phyloP scores from a whole-genome alignment of 768 basidiomycete species.

The Xanthoconium purpureum region DNA sequence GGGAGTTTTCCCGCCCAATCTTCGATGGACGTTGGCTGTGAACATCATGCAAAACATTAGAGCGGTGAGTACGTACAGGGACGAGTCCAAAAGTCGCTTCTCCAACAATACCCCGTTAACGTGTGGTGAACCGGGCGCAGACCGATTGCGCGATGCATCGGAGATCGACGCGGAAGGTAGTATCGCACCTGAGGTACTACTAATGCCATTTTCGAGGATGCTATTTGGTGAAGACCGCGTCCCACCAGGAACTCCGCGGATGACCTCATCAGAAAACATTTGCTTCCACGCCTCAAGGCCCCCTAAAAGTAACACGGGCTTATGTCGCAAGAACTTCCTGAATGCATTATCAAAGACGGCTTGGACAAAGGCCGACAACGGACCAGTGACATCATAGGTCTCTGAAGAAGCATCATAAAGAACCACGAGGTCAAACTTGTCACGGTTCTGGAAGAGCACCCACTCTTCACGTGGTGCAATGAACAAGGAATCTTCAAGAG shows the following conservation, averaged over 20 bases:
- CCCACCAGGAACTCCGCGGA: slow-evolving; percentile 22
- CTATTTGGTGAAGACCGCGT: slow-evolving; percentile 15
- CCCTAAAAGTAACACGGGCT: slow-evolving; percentile 81
- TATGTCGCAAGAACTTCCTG: slow-evolving; percentile 63
- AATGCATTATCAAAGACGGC: slow-evolving; percentile 76
- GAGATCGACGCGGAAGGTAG: slow-evolving; percentile 14
- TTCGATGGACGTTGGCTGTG: slow-evolving; percentile 11
- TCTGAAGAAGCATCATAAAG: slow-evolving; percentile 74
- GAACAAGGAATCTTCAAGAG: slow-evolving; percentile 71
- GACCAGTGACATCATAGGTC: slow-evolving; percentile 47
- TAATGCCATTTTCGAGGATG: slow-evolving; percentile 25
- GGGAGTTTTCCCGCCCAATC: slow-evolving; percentile 12
- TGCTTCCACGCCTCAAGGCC: slow-evolving; percentile 81
- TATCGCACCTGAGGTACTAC: slow-evolving; percentile 28
- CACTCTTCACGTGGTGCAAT: slow-evolving; percentile 69
- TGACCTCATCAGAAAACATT: slow-evolving; percentile 46
- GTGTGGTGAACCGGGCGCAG: slow-evolving; percentile 3
- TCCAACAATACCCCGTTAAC: slow-evolving; percentile 19
- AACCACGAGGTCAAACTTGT: slow-evolving; percentile 85
- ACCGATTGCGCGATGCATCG: slow-evolving; percentile 15
- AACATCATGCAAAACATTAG: slow-evolving; percentile 6
- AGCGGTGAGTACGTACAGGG: slow-evolving; percentile 18
- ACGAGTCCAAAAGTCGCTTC: slow-evolving; percentile 17
- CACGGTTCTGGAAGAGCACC: slow-evolving; percentile 75
- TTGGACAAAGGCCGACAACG: slow-evolving; percentile 57